Percentiles rank a stretch among this genome's conserved stretches.
These are phyloP conservation scores for Parmelia sp. DNA, from an alignment of 495 filamentous ascomycete species.

Conservation along the genomic window DNA sequence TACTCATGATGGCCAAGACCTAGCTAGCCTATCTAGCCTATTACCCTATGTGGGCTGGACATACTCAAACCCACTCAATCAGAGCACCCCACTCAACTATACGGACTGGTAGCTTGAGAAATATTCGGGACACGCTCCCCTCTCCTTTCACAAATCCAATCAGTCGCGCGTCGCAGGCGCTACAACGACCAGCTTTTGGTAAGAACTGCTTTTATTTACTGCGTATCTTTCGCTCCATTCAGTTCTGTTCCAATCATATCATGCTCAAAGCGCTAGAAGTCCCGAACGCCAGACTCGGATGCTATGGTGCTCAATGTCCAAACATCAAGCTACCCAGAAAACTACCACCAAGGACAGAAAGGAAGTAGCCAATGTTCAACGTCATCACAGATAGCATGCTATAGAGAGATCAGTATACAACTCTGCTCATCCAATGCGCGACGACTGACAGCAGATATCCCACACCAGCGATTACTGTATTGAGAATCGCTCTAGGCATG, in stretches of 20 bases:
- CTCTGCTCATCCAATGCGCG: background rate
- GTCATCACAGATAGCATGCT: conserved; percentile 98
- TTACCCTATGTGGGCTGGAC: no score
- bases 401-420: conserved; percentile 18
- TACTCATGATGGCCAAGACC: no score
- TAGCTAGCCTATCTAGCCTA: no score
- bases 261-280: background rate
- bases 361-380: conserved; percentile 89
- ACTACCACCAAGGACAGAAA: conserved; percentile 72
- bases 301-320: conserved; percentile 45
- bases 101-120: no score
- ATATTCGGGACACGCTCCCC: no score
- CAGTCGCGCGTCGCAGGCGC: background rate
- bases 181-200: background rate
- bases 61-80: no score
- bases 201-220: background rate
- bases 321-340: conserved; percentile 82
- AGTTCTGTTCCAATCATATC: background rate
- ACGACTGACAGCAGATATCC: conserved; percentile 81
- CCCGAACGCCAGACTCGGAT: no score
- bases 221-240: background rate
- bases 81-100: no score
- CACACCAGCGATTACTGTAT: conserved; percentile 63
- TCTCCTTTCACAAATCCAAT: no score
- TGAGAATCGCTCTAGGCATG: conserved; percentile 61